phyloP scores from a whole-genome alignment of 2,329 filamentous ascomycete genomes.

The Acrodontium crateriforme region DNA sequence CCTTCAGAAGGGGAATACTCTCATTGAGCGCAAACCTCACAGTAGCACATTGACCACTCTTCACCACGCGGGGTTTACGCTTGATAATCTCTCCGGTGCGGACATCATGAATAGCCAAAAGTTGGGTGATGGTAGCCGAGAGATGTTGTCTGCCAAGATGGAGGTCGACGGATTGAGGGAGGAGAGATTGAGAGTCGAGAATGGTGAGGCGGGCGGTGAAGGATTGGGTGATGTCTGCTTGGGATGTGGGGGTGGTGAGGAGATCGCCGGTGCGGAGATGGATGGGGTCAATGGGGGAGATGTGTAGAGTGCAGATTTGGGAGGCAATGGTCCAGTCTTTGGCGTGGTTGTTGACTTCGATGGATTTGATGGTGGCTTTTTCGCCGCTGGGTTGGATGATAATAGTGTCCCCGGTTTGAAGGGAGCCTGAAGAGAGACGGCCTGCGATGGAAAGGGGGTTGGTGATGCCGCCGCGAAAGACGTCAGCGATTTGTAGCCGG shows the following conservation, averaged over 20 bases:
- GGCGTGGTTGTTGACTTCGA: constrained; percentile 60
- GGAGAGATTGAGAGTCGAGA: constrained; percentile 76
- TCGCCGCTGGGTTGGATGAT: constrained; percentile 70
- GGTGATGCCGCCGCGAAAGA: constrained; percentile 66
- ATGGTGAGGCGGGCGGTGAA: constrained; percentile 80
- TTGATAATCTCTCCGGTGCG: constrained; percentile 62
- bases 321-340: constrained; percentile 87
- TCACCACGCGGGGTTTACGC: constrained; percentile 74
- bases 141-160: constrained; percentile 74
- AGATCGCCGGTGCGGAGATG: constrained; percentile 72
- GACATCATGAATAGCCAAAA: constrained; percentile 60
- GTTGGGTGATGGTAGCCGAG: constrained; percentile 56
- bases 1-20: constrained; percentile 66
- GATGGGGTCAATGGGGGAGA: constrained; percentile 65
- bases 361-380: constrained; percentile 63
- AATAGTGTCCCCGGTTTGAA: constrained; percentile 74
- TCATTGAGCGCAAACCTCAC: constrained; percentile 49
- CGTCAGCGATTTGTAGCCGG: constrained; percentile 74
- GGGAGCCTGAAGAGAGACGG: constrained; percentile 66
- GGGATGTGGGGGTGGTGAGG: constrained; percentile 49
- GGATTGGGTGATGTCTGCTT: constrained; percentile 55
- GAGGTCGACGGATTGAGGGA: constrained; percentile 80
- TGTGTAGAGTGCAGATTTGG: constrained; percentile 72
- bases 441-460: constrained; percentile 78
- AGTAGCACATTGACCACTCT: constrained; percentile 61